Base-by-base conservation (phyloP, 345 rosid genomes). In the Populus simonii region DNA sequence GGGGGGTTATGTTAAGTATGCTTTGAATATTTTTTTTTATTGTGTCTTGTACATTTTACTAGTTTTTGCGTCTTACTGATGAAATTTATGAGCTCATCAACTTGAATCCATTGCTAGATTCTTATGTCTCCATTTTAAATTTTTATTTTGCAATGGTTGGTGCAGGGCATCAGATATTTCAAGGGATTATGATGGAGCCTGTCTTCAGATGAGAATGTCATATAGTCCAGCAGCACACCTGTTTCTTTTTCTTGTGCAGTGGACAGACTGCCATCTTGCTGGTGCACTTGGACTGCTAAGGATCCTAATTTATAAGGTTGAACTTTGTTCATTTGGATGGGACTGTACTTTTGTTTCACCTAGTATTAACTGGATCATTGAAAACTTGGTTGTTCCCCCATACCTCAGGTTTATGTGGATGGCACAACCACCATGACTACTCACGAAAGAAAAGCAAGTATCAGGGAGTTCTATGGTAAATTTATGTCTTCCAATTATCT, bases 381-480 rank as follows among this genome's bases (percentile, higher is more conserved):
- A 66, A 38, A 62, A 66, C 62, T 53, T 17, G n/a, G 3, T 22
- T 35, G 23, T 76, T 20, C n/a, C 31, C n/a, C 31, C 61, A 38
- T 74, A 7, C 66, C 70, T 11, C 80, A 91, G 94, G 91, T 88
- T 63, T 89, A 89, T 84, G 94, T 82, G 61, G 94, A 89, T 84
- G 94, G 94, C 53, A 89, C 89, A 8, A 86, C 93, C 20, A 89
- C 98, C 17, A 89, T 94, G 96, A 89, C 95, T 35, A 91, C 90
- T 75, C 82, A 91, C 72, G 97, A 92, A 82, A 89, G 97, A 84
- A 91, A 88, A 85, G 97, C 97, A 18, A 94, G 93, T 74, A 80
- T 94, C 38, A 82, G 85, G 78, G 96, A 91, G 74, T 91, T 91
- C 80, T 91, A 90, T 80, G 96, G 96, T 91, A 76, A 51, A 66